Evolutionary conservation across 176 grass and related monocot genomes (phyloP).

Genomic region (Aegilops bicornis): DNA sequence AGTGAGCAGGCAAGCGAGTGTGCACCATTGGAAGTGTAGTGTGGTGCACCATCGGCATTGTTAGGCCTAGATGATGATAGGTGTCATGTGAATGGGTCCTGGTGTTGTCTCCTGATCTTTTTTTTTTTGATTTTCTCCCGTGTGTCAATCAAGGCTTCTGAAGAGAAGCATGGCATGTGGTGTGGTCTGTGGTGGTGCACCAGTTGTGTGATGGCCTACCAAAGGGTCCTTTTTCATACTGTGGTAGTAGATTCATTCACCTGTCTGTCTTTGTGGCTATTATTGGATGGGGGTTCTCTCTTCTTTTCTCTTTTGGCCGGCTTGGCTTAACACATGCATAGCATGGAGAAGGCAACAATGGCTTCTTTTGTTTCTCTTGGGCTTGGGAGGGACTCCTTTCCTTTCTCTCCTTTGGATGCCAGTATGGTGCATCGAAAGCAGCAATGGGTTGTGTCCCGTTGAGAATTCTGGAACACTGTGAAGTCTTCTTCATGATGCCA

Average conservation of each 20-base stretch:
- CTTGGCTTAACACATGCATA: neutral
- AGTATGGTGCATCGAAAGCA: neutral
- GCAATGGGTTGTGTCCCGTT: too few relatives aligned
- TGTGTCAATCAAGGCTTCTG: constrained; percentile 59
- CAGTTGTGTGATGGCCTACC: constrained; percentile 42
- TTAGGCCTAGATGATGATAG: constrained; percentile 46
- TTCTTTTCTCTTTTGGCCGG: neutral
- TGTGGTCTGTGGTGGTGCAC: constrained; percentile 39
- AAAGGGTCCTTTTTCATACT: constrained; percentile 30
- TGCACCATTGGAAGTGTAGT: constrained; percentile 29
- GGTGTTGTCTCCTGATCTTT: neutral
- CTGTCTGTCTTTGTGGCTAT: constrained; percentile 32
- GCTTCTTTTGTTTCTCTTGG: constrained; percentile 9
- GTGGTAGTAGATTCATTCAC: constrained; percentile 51
- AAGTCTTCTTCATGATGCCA: too few relatives aligned
- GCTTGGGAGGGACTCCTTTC: too few relatives aligned
- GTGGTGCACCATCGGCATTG: constrained; percentile 4
- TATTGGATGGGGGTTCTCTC: neutral
- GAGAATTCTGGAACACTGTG: too few relatives aligned
- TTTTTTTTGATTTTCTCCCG: constrained; percentile 8
- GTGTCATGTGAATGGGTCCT: constrained; percentile 47
- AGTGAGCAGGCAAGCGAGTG: neutral
- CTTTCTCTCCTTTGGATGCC: neutral
- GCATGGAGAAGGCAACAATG: neutral
- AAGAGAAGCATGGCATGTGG: constrained; percentile 93